Evolutionary conservation across 768 basidiomycete genomes (phyloP).

Genomic region (Lactarius psammicola): DNA sequence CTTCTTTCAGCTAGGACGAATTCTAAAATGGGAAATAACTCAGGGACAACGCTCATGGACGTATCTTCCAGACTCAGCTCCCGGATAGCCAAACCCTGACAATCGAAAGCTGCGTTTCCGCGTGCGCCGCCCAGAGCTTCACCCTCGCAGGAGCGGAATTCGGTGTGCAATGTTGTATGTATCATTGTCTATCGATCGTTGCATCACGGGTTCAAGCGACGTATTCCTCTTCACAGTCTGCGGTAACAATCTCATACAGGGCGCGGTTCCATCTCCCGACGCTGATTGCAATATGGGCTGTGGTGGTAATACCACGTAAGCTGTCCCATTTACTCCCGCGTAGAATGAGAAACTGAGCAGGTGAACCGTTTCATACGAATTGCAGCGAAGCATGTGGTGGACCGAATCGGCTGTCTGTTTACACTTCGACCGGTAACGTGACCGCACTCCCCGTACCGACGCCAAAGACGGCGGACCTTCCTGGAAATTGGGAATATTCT

Average conservation of each 20-base stretch:
- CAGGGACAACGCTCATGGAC: conserved; percentile 62
- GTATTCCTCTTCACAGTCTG: conserved; percentile 50
- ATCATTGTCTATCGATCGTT: not conserved
- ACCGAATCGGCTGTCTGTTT: conserved; percentile 68
- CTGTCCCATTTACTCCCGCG: not conserved
- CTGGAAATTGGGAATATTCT: conserved; percentile 60
- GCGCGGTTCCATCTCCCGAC: conserved; percentile 50
- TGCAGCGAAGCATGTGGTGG: conserved; percentile 69
- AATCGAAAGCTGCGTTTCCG: conserved; percentile 58
- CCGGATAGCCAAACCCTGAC: conserved; percentile 47
- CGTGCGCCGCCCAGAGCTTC: conserved; percentile 56
- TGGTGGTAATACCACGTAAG: conserved; percentile 63
- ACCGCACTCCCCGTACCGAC: conserved; percentile 58
- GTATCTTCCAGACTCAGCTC: conserved; percentile 49
- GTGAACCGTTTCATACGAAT: conserved; percentile 8
- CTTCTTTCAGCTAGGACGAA: not conserved
- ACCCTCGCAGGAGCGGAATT: conserved; percentile 73
- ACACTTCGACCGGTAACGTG: conserved; percentile 52
- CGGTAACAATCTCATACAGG: conserved; percentile 60
- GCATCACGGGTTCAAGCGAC: conserved; percentile 5
- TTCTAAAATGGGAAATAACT: conserved; percentile 7
- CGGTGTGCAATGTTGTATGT: conserved; percentile 49
- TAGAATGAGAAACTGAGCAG: not conserved
- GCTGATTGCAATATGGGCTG: conserved; percentile 72
- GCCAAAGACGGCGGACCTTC: conserved; percentile 53